Evolutionary conservation across 805 yeast species (phyloP).

Genomic region (Zygoascus flipseniorum): DNA sequence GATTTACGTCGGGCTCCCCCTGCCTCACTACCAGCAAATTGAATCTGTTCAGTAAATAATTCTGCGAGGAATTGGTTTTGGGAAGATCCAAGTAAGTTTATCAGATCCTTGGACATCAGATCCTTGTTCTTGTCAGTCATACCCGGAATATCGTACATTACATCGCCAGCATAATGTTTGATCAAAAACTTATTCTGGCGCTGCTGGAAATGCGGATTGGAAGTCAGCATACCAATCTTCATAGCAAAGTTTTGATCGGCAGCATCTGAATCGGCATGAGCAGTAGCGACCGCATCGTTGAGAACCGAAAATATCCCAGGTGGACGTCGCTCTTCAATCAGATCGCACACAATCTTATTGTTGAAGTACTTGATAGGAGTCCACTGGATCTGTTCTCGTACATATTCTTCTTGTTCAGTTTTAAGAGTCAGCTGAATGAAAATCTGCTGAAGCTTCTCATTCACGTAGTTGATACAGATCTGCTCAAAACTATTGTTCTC

Average conservation of each 20-base stretch:
- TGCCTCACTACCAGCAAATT: slow-evolving; percentile 45
- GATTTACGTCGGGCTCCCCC: slow-evolving; percentile 53
- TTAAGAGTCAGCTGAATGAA: slow-evolving; percentile 92
- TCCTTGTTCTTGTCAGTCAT: slow-evolving; percentile 98
- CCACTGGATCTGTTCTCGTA: slow-evolving; percentile 92
- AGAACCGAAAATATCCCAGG: slow-evolving; percentile 95
- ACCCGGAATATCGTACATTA: slow-evolving; percentile 75
- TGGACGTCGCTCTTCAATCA: slow-evolving; percentile 88
- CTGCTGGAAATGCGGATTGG: slow-evolving; percentile 81
- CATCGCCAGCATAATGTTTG: slow-evolving; percentile 98
- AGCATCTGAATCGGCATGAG: slow-evolving; percentile 94
- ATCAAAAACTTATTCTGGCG: slow-evolving; percentile 81
- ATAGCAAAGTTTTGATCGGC: slow-evolving; percentile 96
- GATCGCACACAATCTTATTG: slow-evolving; percentile 91
- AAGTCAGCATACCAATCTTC: slow-evolving; percentile 73
- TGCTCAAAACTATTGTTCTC: slow-evolving; percentile 94
- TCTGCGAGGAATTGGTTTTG: slow-evolving; percentile 50
- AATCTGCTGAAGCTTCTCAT: slow-evolving; percentile 92
- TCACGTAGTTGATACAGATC: slow-evolving; percentile 89
- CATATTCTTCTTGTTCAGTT: slow-evolving; percentile 96
- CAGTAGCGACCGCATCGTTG: slow-evolving; percentile 96
- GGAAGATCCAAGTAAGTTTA: slow-evolving; percentile 70
- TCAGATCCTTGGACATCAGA: slow-evolving; percentile 77
- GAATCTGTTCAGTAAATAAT: slow-evolving; percentile 54
- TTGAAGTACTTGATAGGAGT: slow-evolving; percentile 95